Evolutionary conservation across 208 protist genomes (phyloP).

Genomic region (Phytomonas francai): DNA sequence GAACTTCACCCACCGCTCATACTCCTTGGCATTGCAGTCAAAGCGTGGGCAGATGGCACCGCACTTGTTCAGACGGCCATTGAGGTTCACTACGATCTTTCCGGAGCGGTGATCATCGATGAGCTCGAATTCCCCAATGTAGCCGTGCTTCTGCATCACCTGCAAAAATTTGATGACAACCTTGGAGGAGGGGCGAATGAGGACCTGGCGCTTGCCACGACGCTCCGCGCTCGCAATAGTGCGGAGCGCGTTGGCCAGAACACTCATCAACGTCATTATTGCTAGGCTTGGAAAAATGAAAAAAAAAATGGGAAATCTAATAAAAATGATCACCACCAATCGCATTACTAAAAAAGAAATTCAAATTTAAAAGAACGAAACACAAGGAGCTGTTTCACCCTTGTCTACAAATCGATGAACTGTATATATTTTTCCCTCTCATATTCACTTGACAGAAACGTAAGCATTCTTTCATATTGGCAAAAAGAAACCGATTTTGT

Average conservation of each 20-base stretch:
- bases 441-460: background rate
- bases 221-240: constrained; percentile 99
- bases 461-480: background rate
- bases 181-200: constrained; percentile 99
- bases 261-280: constrained; percentile 98
- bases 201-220: constrained; percentile 99
- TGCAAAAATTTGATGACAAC: constrained; percentile 99
- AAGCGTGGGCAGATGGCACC: constrained; percentile 99
- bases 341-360: background rate
- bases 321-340: background rate
- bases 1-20: constrained; percentile 98
- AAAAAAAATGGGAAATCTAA: constrained; percentile 9
- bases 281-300: constrained; percentile 7
- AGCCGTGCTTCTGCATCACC: constrained; percentile 99
- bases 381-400: constrained; percentile 1
- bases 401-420: constrained; percentile 5
- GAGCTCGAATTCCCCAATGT: constrained; percentile 99
- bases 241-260: constrained; percentile 98
- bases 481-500: constrained; percentile 1
- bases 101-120: constrained; percentile 99
- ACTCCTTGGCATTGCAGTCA: constrained; percentile 93
- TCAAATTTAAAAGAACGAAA: constrained; percentile 1
- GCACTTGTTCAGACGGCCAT: constrained; percentile 99
- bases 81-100: constrained; percentile 99
- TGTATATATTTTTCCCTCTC: constrained; percentile 2